Evolutionary conservation across 2,329 filamentous ascomycete species (phyloP), one percentile per base, ranked within the genome.

Genomic region (Diaporthe vaccinii): DNA sequence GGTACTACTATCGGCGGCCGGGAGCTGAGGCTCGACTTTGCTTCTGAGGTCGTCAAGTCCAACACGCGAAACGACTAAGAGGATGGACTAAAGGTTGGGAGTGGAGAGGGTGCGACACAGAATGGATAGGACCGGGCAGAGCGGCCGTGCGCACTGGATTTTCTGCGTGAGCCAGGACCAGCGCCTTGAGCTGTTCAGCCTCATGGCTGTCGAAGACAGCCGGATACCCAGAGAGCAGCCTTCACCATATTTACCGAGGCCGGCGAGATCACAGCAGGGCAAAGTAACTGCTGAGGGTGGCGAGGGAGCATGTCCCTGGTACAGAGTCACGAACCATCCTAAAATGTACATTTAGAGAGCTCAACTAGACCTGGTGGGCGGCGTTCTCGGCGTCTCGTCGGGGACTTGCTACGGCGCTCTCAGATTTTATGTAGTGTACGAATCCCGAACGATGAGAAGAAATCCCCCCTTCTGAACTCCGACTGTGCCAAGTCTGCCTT

Each of bases 1-100:
- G 84, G 85, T 31, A 90, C 90, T 83, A 83, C 86, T 65, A 85
- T 96, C n/a, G 92, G 92, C 79, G 92, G 92, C 57, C 89, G 95
- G 73, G 81, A 83, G 72, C 84, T 98, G 78, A 89, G 89, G 74
- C 79, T 96, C 34, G 93, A 95, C 83, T 97, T 85, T 84, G 89
- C 89, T 39, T 49, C 80, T 46, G 57, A 75, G 55, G 57, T 72
- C 44, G 25, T 73, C 75, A 75, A 77, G 75, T 46, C 61, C n/a
- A 44, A 73, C 65, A 62, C 44, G 51, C 55, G 22, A 49, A 39
- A 51, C 34, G 34, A 15, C 34, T 22, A 25, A 31, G 14, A 39
- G 15, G 46, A 61, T 39, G 55, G 17, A 17, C 20, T 6, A 28
- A 4, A 39, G 10, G 46, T 1, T 36, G 14, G 25, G 22, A 4